Conservation (phyloP, 148 eudicot genomes). For the Suaeda aralocaspica region DNA sequence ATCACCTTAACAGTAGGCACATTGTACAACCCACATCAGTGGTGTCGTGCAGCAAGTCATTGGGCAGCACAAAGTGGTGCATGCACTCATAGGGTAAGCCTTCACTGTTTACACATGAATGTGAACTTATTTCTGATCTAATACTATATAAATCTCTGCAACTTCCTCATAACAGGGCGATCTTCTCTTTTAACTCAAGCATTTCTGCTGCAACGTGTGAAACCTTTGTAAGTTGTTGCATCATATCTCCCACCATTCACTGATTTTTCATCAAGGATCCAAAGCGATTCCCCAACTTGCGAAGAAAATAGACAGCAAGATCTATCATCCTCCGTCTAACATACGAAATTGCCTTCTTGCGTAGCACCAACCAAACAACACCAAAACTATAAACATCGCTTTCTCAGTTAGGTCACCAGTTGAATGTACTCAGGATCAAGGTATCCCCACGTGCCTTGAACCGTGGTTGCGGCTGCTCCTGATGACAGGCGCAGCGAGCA, state of each 20-base stretch:
- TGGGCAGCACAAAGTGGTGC: too few relatives aligned
- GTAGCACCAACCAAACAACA: constrained; percentile 24
- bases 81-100: too few relatives aligned
- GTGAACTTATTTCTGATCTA: too few relatives aligned
- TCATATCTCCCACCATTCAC: background rate
- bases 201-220: constrained; percentile 19
- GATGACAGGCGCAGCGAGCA: constrained; percentile 15
- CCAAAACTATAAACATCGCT: constrained; percentile 36
- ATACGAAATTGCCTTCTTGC: constrained; percentile 12
- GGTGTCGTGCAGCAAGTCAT: too few relatives aligned
- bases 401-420: constrained; percentile 20
- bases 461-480: constrained; percentile 22
- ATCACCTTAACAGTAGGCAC: too few relatives aligned
- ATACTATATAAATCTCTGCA: too few relatives aligned
- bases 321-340: constrained; percentile 15
- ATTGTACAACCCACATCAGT: too few relatives aligned
- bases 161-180: constrained; percentile 29
- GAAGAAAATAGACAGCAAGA: constrained; percentile 20
- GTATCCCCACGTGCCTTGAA: constrained; percentile 24
- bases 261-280: constrained; percentile 19
- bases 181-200: constrained; percentile 22
- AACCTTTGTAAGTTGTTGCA: constrained; percentile 6
- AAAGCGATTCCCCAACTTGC: constrained; percentile 12
- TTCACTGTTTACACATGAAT: too few relatives aligned
- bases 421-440: constrained; percentile 26